phyloP scores from a whole-genome alignment of 2,329 filamentous ascomycete genomes.

The Aspergillus sergii region DNA sequence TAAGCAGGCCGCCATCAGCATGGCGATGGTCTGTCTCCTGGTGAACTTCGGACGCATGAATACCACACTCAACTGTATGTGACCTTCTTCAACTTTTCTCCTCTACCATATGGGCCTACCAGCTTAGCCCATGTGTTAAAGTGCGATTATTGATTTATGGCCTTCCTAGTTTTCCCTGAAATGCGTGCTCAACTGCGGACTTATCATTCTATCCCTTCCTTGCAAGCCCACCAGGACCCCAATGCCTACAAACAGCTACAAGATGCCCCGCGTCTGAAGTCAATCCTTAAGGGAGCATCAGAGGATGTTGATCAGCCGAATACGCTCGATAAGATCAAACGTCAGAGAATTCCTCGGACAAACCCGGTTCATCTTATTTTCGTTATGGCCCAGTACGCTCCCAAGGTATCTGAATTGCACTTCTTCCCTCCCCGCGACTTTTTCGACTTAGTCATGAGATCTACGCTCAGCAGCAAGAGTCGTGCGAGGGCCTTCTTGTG shows the following conservation, averaged over 20 bases:
- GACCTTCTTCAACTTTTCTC: conserved; percentile 6
- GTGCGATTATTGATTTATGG: conserved; percentile 7
- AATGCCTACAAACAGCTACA: conserved; percentile 98
- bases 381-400: conserved; percentile 84
- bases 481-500: conserved; percentile 89
- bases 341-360: conserved; percentile 70
- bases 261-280: conserved; percentile 93
- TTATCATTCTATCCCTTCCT: conserved; percentile 94
- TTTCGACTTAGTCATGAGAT: conserved; percentile 94
- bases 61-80: conserved; percentile 91
- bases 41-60: conserved; percentile 99
- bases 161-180: conserved; percentile 82
- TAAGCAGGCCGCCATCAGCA: conserved; percentile 87
- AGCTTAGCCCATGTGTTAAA: neutral
- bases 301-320: conserved; percentile 87
- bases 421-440: conserved; percentile 86
- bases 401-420: conserved; percentile 89
- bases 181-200: conserved; percentile 98
- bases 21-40: conserved; percentile 98
- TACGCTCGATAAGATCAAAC: conserved; percentile 80
- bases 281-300: conserved; percentile 93
- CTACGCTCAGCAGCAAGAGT: conserved; percentile 76
- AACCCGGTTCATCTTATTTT: conserved; percentile 98
- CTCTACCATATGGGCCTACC: neutral
- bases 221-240: conserved; percentile 92